Evolutionary conservation across 805 yeast genomes (phyloP), one percentile per base, ranked within the genome.

Genomic region (Starmerella sp.): DNA sequence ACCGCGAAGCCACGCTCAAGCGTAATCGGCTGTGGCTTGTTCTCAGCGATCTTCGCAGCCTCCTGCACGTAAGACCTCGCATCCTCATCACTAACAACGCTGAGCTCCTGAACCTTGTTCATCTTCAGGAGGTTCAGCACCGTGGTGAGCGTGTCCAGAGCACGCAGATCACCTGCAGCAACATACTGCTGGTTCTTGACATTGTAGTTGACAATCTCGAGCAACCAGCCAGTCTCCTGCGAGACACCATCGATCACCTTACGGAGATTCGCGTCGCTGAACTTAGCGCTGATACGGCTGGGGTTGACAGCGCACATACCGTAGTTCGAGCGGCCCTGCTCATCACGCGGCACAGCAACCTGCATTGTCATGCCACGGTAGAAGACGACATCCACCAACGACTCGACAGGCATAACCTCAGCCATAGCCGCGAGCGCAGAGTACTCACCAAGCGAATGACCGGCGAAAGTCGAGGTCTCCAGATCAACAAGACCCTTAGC

Each of bases 351-450:
- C 62, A 93, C 99, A 48, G 98, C 98, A 62, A 93, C 98, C 77
- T 93, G 98, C 99, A 93, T 93, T 50, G 99, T 95, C 97, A 93
- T 93, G 80, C 99, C 99, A 78, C 99, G 84, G 80, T 93, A 95
- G 80, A 93, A 93, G 53, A 91, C 97, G 71, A 91, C 95, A 71
- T 91, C 97, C 60, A 91, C 97, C 63, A 91, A 78, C 6, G 95
- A 85, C 75, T 93, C 98, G 65, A 93, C 89, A 49, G 97, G 96
- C 97, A 93, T 91, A 57, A 95, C 97, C 70, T 93, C 96, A 53
- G 96, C 98, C 66, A 93, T 77, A 31, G 98, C 89, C 15, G 97
- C 88, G 67, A 93, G 79, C 14, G 99, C 97, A 63, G 97, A 93
- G 72, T 93, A 93, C 74, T 93, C 99, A 77, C 99, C 99, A 65